phyloP scores from a whole-genome alignment of 768 basidiomycete species.

The Multifurca ochricompacta region DNA sequence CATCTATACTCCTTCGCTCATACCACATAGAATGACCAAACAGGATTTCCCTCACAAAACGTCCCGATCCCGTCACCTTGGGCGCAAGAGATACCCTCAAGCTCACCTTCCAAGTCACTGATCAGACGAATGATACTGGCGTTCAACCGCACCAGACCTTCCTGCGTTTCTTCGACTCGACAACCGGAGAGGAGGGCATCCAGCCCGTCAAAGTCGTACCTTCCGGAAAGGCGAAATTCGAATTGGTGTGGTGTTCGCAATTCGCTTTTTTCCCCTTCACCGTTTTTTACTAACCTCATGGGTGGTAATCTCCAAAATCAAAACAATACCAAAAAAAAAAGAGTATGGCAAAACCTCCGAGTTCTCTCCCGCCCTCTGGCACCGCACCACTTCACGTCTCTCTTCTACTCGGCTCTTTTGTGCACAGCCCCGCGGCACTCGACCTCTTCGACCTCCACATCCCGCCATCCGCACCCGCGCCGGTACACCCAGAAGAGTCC shows the following conservation, averaged over 20 bases:
- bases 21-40: constrained; percentile 12
- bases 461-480: constrained; percentile 58
- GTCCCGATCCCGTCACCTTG: constrained; percentile 43
- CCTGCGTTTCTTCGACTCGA: constrained; percentile 76
- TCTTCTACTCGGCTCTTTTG: constrained; percentile 68
- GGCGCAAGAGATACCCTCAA: constrained; percentile 58
- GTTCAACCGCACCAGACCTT: constrained; percentile 90
- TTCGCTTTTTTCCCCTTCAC: too few relatives aligned
- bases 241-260: constrained; percentile 49
- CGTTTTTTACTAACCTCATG: not conserved
- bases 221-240: constrained; percentile 82
- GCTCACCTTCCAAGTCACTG: constrained; percentile 70
- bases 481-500: constrained; percentile 62
- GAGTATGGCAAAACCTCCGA: constrained; percentile 73
- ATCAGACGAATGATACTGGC: constrained; percentile 53
- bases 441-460: constrained; percentile 69
- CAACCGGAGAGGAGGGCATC: constrained; percentile 75
- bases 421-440: constrained; percentile 53
- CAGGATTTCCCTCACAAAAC: constrained; percentile 49
- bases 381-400: constrained; percentile 59
- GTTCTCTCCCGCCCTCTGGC: constrained; percentile 57
- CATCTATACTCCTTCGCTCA: constrained; percentile 6
- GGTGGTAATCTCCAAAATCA: not conserved
- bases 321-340: constrained; percentile 26
- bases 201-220: constrained; percentile 71